Percentiles rank a stretch among this genome's conserved stretches.
These are phyloP conservation scores for Emericellopsis cladophorae DNA, from an alignment of 2,329 filamentous ascomycete genomes.

Conservation along the genomic window DNA sequence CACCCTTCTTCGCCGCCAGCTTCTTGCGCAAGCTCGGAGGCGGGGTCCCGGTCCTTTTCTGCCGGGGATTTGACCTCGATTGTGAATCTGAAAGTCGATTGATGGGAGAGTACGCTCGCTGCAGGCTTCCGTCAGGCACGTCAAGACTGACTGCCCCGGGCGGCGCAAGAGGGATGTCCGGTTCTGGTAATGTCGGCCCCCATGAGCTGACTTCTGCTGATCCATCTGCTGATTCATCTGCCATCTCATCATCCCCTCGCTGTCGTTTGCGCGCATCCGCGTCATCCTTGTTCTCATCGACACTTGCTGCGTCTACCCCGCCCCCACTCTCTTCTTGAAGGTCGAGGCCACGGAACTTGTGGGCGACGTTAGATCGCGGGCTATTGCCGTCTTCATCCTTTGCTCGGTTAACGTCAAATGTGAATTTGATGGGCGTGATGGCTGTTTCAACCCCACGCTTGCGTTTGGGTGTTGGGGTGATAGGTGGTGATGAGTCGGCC, in stretches of 20 bases:
- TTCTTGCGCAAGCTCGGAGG: slow-evolving; percentile 17
- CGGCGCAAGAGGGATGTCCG: not conserved
- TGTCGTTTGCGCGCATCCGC: slow-evolving; percentile 23
- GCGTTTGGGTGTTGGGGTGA: slow-evolving; percentile 26
- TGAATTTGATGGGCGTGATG: slow-evolving; percentile 26
- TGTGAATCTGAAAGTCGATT: slow-evolving; percentile 25
- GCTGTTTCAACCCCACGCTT: slow-evolving; percentile 26
- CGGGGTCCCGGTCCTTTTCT: slow-evolving; percentile 24
- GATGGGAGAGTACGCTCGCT: slow-evolving; percentile 21
- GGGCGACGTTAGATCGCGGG: slow-evolving; percentile 37
- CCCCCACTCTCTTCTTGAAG: slow-evolving; percentile 20
- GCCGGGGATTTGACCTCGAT: slow-evolving; percentile 12
- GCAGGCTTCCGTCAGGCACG: slow-evolving; percentile 3
- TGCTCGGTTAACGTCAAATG: slow-evolving; percentile 25
- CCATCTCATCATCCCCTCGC: slow-evolving; percentile 18
- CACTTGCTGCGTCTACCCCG: slow-evolving; percentile 4
- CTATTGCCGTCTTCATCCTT: slow-evolving; percentile 29
- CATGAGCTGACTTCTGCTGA: not conserved
- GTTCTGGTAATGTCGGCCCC: not conserved
- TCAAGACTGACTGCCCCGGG: slow-evolving; percentile 9
- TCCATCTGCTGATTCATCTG: slow-evolving; percentile 7
- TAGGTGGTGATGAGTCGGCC: not conserved
- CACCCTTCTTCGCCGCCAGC: slow-evolving; percentile 6
- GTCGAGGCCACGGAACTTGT: slow-evolving; percentile 37
- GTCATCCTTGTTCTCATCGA: slow-evolving; percentile 15